Percentiles rank a stretch among this genome's conserved stretches.
phyloP scores from a whole-genome alignment of 306 rosid species.

The Medicago arabica region DNA sequence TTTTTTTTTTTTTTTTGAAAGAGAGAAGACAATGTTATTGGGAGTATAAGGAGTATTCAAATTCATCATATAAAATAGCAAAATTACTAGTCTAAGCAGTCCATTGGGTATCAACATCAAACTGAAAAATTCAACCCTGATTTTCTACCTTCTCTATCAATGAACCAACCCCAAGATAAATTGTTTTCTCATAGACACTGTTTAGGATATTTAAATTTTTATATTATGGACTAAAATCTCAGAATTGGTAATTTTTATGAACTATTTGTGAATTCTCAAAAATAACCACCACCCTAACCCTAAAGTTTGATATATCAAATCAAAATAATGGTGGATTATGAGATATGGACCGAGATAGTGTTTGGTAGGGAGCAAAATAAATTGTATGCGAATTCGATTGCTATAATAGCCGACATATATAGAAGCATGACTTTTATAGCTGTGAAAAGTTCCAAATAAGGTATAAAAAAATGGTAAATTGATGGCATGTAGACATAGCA shows the following conservation, averaged over 20 bases:
- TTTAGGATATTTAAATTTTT: background rate
- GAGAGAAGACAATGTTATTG: too few species aligned
- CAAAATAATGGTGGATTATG: background rate
- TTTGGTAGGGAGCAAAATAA: slow-evolving; percentile 13
- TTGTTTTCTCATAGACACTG: too few species aligned
- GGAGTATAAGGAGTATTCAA: too few species aligned
- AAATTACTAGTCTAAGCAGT: too few species aligned
- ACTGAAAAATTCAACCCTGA: too few species aligned
- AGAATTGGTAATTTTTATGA: background rate
- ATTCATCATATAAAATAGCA: too few species aligned
- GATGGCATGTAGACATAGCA: slow-evolving; percentile 6
- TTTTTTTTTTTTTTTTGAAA: too few species aligned
- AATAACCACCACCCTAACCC: background rate
- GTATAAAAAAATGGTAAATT: slow-evolving; percentile 10
- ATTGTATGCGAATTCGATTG: background rate
- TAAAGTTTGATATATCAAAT: background rate
- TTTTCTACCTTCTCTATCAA: too few species aligned
- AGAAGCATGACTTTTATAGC: background rate
- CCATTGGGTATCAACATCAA: too few species aligned
- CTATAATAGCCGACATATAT: background rate
- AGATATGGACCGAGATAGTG: slow-evolving; percentile 6
- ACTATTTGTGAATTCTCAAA: background rate
- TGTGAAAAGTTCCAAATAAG: slow-evolving; percentile 2
- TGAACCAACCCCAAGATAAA: too few species aligned
- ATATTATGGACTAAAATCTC: background rate